Conservation (phyloP, 1,284 basidiomycete species). For the Trichosporon coremiiforme region DNA sequence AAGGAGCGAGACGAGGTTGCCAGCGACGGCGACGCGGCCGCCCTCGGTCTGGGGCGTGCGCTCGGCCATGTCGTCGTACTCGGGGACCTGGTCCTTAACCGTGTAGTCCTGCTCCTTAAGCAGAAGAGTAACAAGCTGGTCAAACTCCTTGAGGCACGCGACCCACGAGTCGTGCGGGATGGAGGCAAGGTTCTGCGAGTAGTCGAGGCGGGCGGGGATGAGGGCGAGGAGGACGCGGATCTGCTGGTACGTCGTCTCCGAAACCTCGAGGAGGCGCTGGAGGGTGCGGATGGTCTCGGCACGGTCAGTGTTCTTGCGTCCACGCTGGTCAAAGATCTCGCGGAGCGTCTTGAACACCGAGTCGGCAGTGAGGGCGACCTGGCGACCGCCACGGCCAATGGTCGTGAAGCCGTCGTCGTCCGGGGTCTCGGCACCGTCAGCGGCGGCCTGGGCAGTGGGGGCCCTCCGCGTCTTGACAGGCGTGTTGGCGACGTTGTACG, state of each 20-base stretch:
- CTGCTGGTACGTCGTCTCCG: constrained; percentile 82
- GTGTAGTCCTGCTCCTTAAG: constrained; percentile 70
- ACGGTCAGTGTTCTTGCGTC: constrained; percentile 98
- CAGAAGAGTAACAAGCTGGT: constrained; percentile 79
- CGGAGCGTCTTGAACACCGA: constrained; percentile 91
- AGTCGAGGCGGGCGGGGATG: constrained; percentile 95
- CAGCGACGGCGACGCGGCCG: constrained; percentile 65
- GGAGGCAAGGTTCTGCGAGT: constrained; percentile 63
- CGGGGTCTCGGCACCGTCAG: constrained; percentile 34
- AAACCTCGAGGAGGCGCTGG: constrained; percentile 82
- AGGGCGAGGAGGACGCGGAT: constrained; percentile 93
- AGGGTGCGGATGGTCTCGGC: constrained; percentile 91
- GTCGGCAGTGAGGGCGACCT: constrained; percentile 80
- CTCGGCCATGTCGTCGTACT: constrained; percentile 91
- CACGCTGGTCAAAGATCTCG: constrained; percentile 89
- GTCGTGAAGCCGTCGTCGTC: constrained; percentile 76
- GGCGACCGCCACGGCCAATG: constrained; percentile 87
- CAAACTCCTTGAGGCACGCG: constrained; percentile 82
- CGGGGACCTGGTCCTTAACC: constrained; percentile 78
- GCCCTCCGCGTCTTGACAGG: constrained; percentile 38
- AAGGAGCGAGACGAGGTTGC: constrained; percentile 90
- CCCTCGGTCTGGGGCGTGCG: constrained; percentile 66
- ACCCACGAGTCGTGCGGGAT: constrained; percentile 95
- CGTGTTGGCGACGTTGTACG: constrained; percentile 65
- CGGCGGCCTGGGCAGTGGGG: constrained; percentile 58